Percentiles rank a stretch among this genome's conserved stretches.
phyloP scores from a whole-genome alignment of 2,329 filamentous ascomycete genomes.

The Paraphaeosphaeria minitans region DNA sequence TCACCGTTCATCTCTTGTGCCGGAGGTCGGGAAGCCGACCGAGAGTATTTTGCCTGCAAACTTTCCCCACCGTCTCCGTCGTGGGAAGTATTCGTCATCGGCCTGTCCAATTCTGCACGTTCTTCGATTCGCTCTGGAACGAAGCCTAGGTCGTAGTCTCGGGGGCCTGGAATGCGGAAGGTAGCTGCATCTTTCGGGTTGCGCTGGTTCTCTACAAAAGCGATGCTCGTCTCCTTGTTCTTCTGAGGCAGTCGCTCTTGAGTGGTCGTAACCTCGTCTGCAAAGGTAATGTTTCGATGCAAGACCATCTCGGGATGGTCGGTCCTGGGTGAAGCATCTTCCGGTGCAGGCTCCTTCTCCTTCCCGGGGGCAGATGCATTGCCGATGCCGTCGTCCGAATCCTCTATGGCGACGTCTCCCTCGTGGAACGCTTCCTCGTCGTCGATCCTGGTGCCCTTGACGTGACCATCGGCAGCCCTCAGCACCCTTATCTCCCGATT shows the following conservation, averaged over 20 bases:
- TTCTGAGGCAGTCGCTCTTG: constrained; percentile 59
- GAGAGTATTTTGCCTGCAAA: constrained; percentile 15
- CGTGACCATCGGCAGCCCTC: constrained; percentile 58
- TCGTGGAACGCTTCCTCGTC: constrained; percentile 50
- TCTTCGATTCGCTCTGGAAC: constrained; percentile 66
- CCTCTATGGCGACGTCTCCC: constrained; percentile 42
- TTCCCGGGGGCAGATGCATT: constrained; percentile 12
- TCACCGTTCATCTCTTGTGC: constrained; percentile 40
- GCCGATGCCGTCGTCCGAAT: constrained; percentile 40
- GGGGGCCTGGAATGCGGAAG: constrained; percentile 86
- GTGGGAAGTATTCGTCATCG: constrained; percentile 22
- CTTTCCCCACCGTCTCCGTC: constrained; percentile 34
- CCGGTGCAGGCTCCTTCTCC: constrained; percentile 5
- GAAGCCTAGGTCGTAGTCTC: constrained; percentile 85
- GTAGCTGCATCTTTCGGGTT: constrained; percentile 73
- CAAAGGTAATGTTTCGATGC: constrained; percentile 67
- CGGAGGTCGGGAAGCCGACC: constrained; percentile 36
- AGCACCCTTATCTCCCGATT: constrained; percentile 70
- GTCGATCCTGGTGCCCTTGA: constrained; percentile 66
- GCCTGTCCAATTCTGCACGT: constrained; percentile 35
- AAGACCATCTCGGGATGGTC: constrained; percentile 21
- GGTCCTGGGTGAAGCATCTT: constrained; percentile 24
- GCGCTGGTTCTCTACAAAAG: constrained; percentile 83
- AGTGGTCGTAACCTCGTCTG: constrained; percentile 68
- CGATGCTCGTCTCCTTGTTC: constrained; percentile 79